Percentiles rank a stretch among this genome's conserved stretches.
phyloP scores from a whole-genome alignment of 768 basidiomycete genomes.

The Solioccasus polychromus region DNA sequence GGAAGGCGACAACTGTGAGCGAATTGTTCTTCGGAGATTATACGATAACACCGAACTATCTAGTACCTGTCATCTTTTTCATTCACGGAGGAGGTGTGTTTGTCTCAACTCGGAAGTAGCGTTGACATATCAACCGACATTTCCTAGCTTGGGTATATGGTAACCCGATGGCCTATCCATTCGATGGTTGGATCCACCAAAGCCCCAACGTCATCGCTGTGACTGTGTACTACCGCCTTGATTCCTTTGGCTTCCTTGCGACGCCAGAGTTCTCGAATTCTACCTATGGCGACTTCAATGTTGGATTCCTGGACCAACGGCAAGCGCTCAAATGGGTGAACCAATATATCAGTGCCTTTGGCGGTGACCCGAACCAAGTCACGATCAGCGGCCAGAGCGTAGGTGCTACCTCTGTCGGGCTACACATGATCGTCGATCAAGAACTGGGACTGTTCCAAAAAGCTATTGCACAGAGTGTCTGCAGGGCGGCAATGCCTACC shows the following conservation, averaged over 20 bases:
- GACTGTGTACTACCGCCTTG: conserved; percentile 64
- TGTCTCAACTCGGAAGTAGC: neutral
- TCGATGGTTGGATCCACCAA: conserved; percentile 63
- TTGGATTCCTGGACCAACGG: conserved; percentile 54
- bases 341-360: conserved; percentile 37
- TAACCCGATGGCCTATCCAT: conserved; percentile 65
- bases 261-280: conserved; percentile 43
- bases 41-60: no score
- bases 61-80: conserved; percentile 41
- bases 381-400: conserved; percentile 63
- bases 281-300: conserved; percentile 47
- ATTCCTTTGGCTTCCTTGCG: conserved; percentile 61
- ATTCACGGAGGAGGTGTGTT: conserved; percentile 38
- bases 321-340: conserved; percentile 40
- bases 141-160: conserved; percentile 51
- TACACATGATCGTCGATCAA: conserved; percentile 52
- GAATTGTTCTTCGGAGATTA: no score
- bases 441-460: conserved; percentile 43
- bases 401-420: conserved; percentile 51
- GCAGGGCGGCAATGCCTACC: conserved; percentile 46
- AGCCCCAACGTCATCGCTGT: conserved; percentile 61
- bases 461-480: conserved; percentile 64
- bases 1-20: conserved; percentile 45
- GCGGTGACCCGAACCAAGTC: conserved; percentile 37
- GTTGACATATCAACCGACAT: neutral